Evolutionary conservation across 2,329 filamentous ascomycete species (phyloP), one percentile per base, ranked within the genome.

Genomic region (Aspergillus versicolor): DNA sequence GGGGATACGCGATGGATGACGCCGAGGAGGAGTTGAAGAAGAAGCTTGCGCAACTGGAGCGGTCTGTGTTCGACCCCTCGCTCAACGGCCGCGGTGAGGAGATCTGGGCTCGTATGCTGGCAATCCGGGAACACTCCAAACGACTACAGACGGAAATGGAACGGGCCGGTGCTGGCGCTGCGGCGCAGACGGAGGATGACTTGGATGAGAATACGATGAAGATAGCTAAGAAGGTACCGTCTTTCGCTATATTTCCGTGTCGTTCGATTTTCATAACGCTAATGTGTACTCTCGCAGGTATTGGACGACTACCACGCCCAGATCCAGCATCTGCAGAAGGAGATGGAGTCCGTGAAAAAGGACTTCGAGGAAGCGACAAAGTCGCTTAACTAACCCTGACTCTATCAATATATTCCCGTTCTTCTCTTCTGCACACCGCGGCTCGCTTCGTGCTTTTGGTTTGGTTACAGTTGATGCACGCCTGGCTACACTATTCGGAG

Each of bases 71-170:
- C 51, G 85, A 88, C 64, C 84, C 85, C 0, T 79, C 81, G 5
- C 76, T 87, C 46, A 79, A 79, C 44, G 85, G 84, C 4, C 75
- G 84, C 21, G 82, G 82, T 57, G 85, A 88, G 68, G 85, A 88
- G 70, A 84, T 88, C 55, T 88, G 85, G 85, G 85, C 85, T 30
- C 76, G 85, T 40, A 86, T 88, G 84, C 78, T 86, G 47, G 81
- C 81, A 7, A 80, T 88, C 52, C 75, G 84, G 54, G 84, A 87
- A 66, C 75, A 84, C 54, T 81, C 82, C 46, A 80, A 81, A 64
- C 79, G 82, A 65, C 68, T 88, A 55, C 83, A 87, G 63, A 75
- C 78, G 59, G 85, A 88, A 71, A 81, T 84, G 56, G 84, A 86
- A 67, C 80, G 79, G 67, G 70, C 83, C 48, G 84, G 82, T 1